Percentiles rank a stretch among this genome's conserved stretches.
These are phyloP conservation scores for Saccharum officinarum DNA, from an alignment of 176 grass and related monocot genomes.

Conservation along the genomic window DNA sequence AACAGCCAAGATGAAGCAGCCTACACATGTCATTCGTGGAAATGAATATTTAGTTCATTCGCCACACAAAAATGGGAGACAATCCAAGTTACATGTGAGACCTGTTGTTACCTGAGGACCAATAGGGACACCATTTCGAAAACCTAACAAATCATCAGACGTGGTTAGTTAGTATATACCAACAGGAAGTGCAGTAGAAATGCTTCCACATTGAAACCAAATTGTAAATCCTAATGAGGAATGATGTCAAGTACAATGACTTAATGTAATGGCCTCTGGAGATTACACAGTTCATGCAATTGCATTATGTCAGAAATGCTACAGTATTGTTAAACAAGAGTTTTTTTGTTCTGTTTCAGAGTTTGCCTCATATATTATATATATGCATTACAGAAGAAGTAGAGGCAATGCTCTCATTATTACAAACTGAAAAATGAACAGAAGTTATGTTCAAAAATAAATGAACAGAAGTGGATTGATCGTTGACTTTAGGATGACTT, in stretches of 20 bases:
- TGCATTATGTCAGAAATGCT: no score
- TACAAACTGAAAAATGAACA: no score
- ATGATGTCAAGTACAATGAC: no score
- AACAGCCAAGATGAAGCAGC: slow-evolving; percentile 34
- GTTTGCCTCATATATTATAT: background rate
- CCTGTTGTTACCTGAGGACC: slow-evolving; percentile 48
- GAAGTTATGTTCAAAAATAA: no score
- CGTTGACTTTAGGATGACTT: background rate
- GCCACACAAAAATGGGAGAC: background rate
- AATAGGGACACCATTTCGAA: slow-evolving; percentile 52
- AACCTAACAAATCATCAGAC: slow-evolving; percentile 18
- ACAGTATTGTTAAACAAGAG: no score
- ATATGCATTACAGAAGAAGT: no score
- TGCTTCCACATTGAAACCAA: background rate
- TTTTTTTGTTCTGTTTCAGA: background rate
- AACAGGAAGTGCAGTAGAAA: background rate
- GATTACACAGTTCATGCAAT: no score
- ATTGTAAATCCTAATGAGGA: no score
- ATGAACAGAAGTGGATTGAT: background rate
- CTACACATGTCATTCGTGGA: background rate
- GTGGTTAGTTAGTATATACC: background rate
- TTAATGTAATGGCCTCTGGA: no score
- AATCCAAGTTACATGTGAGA: background rate
- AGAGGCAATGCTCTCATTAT: background rate
- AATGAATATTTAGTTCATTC: background rate